Base-by-base conservation (phyloP, 495 filamentous ascomycete species). In the Penicillium crystallinum region DNA sequence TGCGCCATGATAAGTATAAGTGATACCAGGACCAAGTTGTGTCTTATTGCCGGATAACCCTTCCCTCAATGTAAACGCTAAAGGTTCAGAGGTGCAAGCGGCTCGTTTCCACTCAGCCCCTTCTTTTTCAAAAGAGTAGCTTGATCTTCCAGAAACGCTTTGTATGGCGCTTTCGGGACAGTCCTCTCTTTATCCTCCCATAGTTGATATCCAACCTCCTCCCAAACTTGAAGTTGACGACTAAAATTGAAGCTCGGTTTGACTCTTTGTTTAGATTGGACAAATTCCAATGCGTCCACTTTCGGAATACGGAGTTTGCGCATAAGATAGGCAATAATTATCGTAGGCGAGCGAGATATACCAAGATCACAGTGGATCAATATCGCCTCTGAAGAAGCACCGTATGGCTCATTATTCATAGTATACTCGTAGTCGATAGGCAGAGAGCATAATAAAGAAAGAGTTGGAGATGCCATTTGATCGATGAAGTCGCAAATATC, bases 401-500 rank as follows among this genome's bases (percentile, higher is more conserved):
- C 47, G 31, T 33, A 9, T 11, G 17, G 36, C 36, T 55, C 40
- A 30, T 58, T 46, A 55, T 51, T 44, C 27, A 36, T 38, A 4
- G 9, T 46, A 46, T 56, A 34, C 17, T 61, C 25, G 35, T 59
- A 9, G 18, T 61, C 50, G 41, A 55, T 27, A 27, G 50, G 52
- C 21, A 66, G 53, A 17, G 59, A 54, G 43, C 15, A 43, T 18
- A 34, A 53, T 22, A 55, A 65, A 0, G 15, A 39, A 35, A 63
- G 52, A 33, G 30, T 45, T n/a, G 62, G 55, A 4, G 55, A 62
- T 37, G 56, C 57, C 56, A 64, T 61, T 17, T 59, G 46, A 49
- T 74, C 65, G 47, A 73, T 76, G 27, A 73, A 73, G 59, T 74
- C 65, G 57, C 71, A 73, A 17, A 68, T 68, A 17, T 59, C 52